Base-by-base conservation (phyloP, 2,329 filamentous ascomycete species). In the Hypoxylon sp. region DNA sequence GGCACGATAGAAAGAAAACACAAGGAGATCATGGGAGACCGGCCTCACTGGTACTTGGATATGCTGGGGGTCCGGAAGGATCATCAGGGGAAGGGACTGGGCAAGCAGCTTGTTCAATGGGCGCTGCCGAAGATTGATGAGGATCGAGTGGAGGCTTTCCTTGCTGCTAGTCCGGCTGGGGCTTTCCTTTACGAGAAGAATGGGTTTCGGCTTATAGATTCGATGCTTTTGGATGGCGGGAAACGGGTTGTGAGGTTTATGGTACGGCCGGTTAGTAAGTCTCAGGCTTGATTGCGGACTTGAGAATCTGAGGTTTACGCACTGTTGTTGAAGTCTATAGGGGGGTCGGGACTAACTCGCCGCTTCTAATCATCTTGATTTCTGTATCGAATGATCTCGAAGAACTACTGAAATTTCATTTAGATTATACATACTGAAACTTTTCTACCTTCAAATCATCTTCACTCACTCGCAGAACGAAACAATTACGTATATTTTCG, bases 91-190 rank as follows among this genome's bases (percentile, higher is more conserved):
- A 72, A 67, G 27, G 80, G 80, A 0, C 72, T 74, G 0, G 78
- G 73, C 0, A 69, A 69, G 9, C 63, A 66, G 20, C 44, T 83
- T 15, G 58, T 83, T 27, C 63, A 65, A 17, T 83, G 77, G 77
- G 80, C 80, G 0, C 50, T 75, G 5, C 63, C 71, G 17, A 69
- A 66, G 52, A 77, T 78, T 1, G 78, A 81, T 58, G 67, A 64
- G 4, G 72, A 70, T 1, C 68, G 72, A 0, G 55, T 69, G 9
- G 73, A 76, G 32, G 71, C 73, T 7, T 83, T 77, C 62, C 63
- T 83, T 1, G 78, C 82, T 51, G 76, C 78, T 6, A 80, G 79
- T 34, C 72, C 71, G 0, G 71, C 71, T 11, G 80, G 77, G 2
- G 73, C 68, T 49, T 69, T 67, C 0, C 43, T 81, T 12, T 83